Base-by-base conservation (phyloP, 129 eudicot species). In the Lactuca sativa region DNA sequence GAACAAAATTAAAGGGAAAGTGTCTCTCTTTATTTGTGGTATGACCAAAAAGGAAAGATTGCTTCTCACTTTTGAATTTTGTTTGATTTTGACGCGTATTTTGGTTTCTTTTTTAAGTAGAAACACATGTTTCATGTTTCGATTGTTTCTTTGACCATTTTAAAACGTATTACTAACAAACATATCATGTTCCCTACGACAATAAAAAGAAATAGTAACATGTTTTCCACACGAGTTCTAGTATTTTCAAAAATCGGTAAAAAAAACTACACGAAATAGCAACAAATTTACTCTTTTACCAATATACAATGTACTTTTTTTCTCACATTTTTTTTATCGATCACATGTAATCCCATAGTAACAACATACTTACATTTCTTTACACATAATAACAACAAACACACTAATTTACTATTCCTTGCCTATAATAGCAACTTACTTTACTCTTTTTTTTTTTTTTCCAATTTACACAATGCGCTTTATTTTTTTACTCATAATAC, bases 1-100 rank as follows among this genome's bases (percentile, higher is more conserved):
- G 74, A 67, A 75, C 80, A 67, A 34, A 67, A 59, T 54, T 59
- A 67, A 67, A 67, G 74, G 44, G 74, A 43, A 67, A 67, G 63
- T 75, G 53, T 51, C 2, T 67, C 7, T 67, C 49, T 75, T 67
- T 59, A 67, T 21, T 59, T 68, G 18, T 59, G 69, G 74, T 68
- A 59, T 51, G 80, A 38, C 68, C 56, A 32, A 68, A 76, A 74
- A 59, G 51, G 80, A 61, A 76, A 59, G 17, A 38, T 68, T 60
- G 58, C 63, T 61, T 68, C 64, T 34, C 13, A 41, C 75, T 68
- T 68, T 76, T 68, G 74, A 68, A 60, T 37, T 52, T n/a, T 14
- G 14, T 62, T 7, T 71, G 52, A 61, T 72, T 56, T 64, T 10
- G 18, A 49, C 7, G 52, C 53, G 62, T 14, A 33, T n/a, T 58